These are phyloP conservation scores for Cystobasidium onofrii DNA, from an alignment of 768 basidiomycete species.

Conservation along the genomic window DNA sequence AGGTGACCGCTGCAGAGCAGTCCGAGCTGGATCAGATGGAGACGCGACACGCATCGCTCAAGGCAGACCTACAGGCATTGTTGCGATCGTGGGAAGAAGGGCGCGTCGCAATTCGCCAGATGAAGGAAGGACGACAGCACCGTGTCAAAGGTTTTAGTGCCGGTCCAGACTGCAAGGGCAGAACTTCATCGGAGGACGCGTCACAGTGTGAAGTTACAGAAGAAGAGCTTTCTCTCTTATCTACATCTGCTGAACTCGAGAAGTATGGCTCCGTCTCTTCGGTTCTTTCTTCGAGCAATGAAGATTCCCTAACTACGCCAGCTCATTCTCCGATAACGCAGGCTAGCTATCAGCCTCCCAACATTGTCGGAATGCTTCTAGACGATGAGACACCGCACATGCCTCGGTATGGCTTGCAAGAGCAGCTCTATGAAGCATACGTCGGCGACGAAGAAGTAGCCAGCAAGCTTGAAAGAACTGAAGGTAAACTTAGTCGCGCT, in stretches of 20 bases:
- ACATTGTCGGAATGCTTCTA: not conserved
- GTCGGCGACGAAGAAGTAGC: not conserved
- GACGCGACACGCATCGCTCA: not conserved
- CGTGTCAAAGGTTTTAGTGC: not conserved
- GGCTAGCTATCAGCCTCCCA: not conserved
- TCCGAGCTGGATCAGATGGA: not conserved
- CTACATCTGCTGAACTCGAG: not conserved
- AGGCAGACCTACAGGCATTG: not conserved
- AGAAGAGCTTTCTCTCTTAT: not conserved
- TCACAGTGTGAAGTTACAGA: not conserved
- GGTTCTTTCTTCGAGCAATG: not conserved
- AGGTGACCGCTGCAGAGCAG: too few relatives aligned
- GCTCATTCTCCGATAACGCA: not conserved
- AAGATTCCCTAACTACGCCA: constrained; percentile 6
- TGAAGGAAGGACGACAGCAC: not conserved
- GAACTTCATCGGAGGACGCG: not conserved
- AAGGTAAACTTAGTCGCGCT: constrained; percentile 1
- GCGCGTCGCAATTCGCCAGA: not conserved
- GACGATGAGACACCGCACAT: not conserved
- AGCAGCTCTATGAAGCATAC: constrained; percentile 18
- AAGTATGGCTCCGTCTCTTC: constrained; percentile 14
- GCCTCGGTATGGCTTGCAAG: constrained; percentile 5
- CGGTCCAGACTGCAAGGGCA: not conserved
- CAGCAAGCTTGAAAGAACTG: not conserved
- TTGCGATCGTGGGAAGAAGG: not conserved